phyloP scores from a whole-genome alignment of 2,329 filamentous ascomycete genomes.

The Dactylellina haptotyla region DNA sequence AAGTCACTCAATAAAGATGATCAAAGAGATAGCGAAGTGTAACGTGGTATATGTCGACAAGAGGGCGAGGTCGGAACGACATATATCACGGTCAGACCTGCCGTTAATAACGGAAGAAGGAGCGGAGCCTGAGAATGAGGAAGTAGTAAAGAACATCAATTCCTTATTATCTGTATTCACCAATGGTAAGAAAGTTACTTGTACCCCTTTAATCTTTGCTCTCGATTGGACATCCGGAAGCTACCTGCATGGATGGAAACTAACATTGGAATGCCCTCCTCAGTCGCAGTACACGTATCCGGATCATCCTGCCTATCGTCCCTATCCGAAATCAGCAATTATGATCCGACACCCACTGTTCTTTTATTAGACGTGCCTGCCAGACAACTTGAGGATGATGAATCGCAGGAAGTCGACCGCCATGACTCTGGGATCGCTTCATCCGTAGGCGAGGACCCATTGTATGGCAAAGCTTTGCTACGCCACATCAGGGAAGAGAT shows the following conservation, averaged over 20 bases:
- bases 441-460: slow-evolving; percentile 54
- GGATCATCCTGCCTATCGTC: slow-evolving; percentile 67
- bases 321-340: slow-evolving; percentile 66
- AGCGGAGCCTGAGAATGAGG: slow-evolving; percentile 62
- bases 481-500: slow-evolving; percentile 57
- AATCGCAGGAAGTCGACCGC: slow-evolving; percentile 55
- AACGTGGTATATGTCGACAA: slow-evolving; percentile 64
- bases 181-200: slow-evolving; percentile 63
- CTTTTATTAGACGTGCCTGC: slow-evolving; percentile 67
- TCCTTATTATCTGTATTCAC: slow-evolving; percentile 66
- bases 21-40: slow-evolving; percentile 62
- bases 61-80: slow-evolving; percentile 60
- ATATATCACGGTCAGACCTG: slow-evolving; percentile 60
- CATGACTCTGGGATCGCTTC: slow-evolving; percentile 58
- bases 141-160: slow-evolving; percentile 65
- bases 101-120: slow-evolving; percentile 57
- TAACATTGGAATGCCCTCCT: slow-evolving; percentile 55
- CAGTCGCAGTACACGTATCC: slow-evolving; percentile 66
- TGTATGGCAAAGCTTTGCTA: slow-evolving; percentile 58
- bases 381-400: slow-evolving; percentile 55
- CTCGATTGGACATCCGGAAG: neutral
- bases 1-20: slow-evolving; percentile 30
- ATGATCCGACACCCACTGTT: slow-evolving; percentile 67
- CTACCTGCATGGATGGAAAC: slow-evolving; percentile 6
- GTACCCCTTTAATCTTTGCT: slow-evolving; percentile 23